These are phyloP conservation scores for Beauveria caledonica DNA, from an alignment of 2,329 filamentous ascomycete genomes.

Conservation along the genomic window DNA sequence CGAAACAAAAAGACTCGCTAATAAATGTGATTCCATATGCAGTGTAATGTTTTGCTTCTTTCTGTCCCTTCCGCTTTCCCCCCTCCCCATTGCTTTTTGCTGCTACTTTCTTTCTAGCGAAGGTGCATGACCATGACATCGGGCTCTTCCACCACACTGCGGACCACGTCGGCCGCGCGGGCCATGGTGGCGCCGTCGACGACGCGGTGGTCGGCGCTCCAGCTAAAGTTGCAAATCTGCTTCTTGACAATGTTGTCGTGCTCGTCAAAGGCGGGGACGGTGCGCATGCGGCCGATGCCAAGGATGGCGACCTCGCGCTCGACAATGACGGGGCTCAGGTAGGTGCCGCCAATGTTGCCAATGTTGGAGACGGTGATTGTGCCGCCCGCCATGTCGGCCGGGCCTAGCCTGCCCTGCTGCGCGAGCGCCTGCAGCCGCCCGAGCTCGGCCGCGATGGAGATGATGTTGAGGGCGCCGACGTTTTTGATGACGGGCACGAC, in stretches of 20 bases:
- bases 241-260: constrained; percentile 57
- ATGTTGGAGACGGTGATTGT: constrained; percentile 97
- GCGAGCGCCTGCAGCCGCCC: constrained; percentile 65
- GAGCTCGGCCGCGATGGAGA: constrained; percentile 71
- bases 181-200: constrained; percentile 94
- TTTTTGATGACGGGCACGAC: constrained; percentile 88
- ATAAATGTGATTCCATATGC: constrained; percentile 7
- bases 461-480: constrained; percentile 67
- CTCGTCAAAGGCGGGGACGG: constrained; percentile 69
- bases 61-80: not conserved
- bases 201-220: constrained; percentile 91
- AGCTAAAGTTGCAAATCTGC: constrained; percentile 85
- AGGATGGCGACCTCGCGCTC: constrained; percentile 87
- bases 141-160: constrained; percentile 71
- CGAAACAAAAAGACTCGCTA: constrained; percentile 2
- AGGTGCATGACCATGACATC: constrained; percentile 81
- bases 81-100: not conserved
- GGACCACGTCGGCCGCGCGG: constrained; percentile 75
- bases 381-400: constrained; percentile 70
- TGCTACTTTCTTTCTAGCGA: constrained; percentile 38
- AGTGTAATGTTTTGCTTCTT: not conserved
- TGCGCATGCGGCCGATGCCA: constrained; percentile 73
- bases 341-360: constrained; percentile 87
- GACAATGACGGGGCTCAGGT: constrained; percentile 85
- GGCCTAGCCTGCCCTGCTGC: constrained; percentile 62